These are phyloP conservation scores for Esteya vermicola DNA, from an alignment of 2,329 filamentous ascomycete species.

Conservation along the genomic window DNA sequence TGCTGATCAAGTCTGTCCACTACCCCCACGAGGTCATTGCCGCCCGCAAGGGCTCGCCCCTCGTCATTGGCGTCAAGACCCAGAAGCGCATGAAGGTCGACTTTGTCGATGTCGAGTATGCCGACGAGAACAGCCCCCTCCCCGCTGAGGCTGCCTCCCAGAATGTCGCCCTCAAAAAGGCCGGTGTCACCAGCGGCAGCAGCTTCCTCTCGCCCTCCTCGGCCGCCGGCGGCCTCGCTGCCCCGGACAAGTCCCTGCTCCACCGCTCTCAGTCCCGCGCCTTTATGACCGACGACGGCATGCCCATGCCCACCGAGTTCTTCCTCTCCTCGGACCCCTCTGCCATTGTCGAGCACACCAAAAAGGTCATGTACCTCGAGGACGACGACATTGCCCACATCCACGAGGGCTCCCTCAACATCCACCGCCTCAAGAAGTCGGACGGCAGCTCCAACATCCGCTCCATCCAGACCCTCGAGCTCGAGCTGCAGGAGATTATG, in stretches of 20 bases:
- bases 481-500: slow-evolving; percentile 99
- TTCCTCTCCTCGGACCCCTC: slow-evolving; percentile 98
- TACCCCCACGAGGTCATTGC: slow-evolving; percentile 97
- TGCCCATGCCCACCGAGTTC: slow-evolving; percentile 96
- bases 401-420: slow-evolving; percentile 97
- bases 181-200: slow-evolving; percentile 58
- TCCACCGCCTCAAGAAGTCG: slow-evolving; percentile 93
- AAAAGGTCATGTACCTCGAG: slow-evolving; percentile 99
- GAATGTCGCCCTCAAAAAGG: slow-evolving; percentile 93
- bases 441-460: slow-evolving; percentile 95
- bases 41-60: slow-evolving; percentile 92
- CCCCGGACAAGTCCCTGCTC: slow-evolving; percentile 92
- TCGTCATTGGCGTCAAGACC: slow-evolving; percentile 94
- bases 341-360: slow-evolving; percentile 97
- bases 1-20: slow-evolving; percentile 96
- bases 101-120: slow-evolving; percentile 97
- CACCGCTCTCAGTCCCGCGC: slow-evolving; percentile 97
- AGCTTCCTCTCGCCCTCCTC: slow-evolving; percentile 46
- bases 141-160: slow-evolving; percentile 90
- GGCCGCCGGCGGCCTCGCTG: slow-evolving; percentile 44
- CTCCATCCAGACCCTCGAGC: slow-evolving; percentile 95
- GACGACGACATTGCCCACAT: slow-evolving; percentile 99
- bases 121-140: slow-evolving; percentile 68
- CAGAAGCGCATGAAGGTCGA: slow-evolving; percentile 99
- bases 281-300: slow-evolving; percentile 96